Evolutionary conservation across 2,329 filamentous ascomycete species (phyloP), one percentile per base, ranked within the genome.

Genomic region (Orbilia brochopaga): DNA sequence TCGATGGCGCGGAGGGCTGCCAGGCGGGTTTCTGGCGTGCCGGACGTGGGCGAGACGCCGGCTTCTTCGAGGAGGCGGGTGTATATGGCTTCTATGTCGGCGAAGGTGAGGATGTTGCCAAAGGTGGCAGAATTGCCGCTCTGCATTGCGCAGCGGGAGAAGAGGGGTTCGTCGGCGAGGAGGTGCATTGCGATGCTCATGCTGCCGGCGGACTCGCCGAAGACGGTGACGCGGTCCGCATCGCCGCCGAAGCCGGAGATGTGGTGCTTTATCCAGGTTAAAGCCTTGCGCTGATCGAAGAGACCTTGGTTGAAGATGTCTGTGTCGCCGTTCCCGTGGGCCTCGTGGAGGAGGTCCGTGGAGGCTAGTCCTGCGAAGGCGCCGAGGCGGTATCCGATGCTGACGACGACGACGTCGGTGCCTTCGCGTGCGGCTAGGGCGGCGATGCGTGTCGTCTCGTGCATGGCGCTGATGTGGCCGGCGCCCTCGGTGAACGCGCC

Each of bases 291-390:
- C 35, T 73, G 69, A 27, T 73, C 69, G 46, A 66, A 67, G 10
- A 73, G 21, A 1, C 69, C 69, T 19, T 65, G 67, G 42, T 73
- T 73, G 19, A 73, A 73, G 27, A 66, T 61, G n/a, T 73, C 67
- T 5, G 19, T 48, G 37, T 66, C 67, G 8, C 44, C 42, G 23
- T 73, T 53, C 44, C 52, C 40, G 7, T 24, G 30, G 7, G 62
- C 67, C 51, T 65, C 67, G 11, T 66, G 54, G 30, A 70, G 54
- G 24, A 70, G 27, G 48, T 70, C 66, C 13, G 57, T 46, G 17
- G 58, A 53, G 1, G 58, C 59, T 1, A 70, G 54, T 7, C 66
- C 66, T 1, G 58, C 66, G 17, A 70, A 70, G 11, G 66, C 66
- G 17, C 66, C 66, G 8, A 70, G 66, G 13, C 66, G 53, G 42